These are phyloP conservation scores for Turnera subulata DNA, from an alignment of 345 rosid genomes.

Conservation along the genomic window DNA sequence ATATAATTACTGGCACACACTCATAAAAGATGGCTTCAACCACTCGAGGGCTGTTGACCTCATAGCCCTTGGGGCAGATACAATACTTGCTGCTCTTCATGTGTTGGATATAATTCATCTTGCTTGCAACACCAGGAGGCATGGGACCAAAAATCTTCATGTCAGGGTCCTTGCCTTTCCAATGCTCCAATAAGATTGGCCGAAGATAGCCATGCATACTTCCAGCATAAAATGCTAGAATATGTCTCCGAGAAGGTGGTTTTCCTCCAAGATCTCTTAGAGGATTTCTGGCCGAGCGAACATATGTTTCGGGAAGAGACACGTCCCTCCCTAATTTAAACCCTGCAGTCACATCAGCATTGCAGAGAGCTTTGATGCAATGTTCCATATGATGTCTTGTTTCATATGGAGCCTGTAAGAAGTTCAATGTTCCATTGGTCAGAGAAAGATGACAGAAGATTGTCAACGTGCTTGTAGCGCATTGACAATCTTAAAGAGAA, in stretches of 20 bases:
- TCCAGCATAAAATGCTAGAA: constrained; percentile 92
- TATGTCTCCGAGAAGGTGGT: constrained; percentile 57
- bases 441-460: not conserved
- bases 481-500: too few species aligned
- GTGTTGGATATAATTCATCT: constrained; percentile 81
- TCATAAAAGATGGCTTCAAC: constrained; percentile 87
- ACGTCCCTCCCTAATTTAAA: constrained; percentile 94
- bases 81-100: constrained; percentile 96
- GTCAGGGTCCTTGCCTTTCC: constrained; percentile 82
- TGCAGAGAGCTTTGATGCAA: constrained; percentile 92
- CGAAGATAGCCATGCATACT: constrained; percentile 80
- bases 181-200: constrained; percentile 57
- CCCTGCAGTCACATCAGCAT: constrained; percentile 79
- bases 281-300: constrained; percentile 88
- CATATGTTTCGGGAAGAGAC: constrained; percentile 91
- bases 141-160: constrained; percentile 79
- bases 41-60: constrained; percentile 93
- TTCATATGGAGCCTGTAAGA: constrained; percentile 88
- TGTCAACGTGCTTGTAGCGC: too few species aligned
- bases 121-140: constrained; percentile 88
- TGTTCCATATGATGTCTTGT: constrained; percentile 98
- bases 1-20: constrained; percentile 85
- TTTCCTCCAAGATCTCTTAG: constrained; percentile 87
- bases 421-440: not conserved
- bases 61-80: constrained; percentile 85